These are phyloP conservation scores for Carex scoparia DNA, from an alignment of 176 grass and related monocot genomes.

Conservation along the genomic window DNA sequence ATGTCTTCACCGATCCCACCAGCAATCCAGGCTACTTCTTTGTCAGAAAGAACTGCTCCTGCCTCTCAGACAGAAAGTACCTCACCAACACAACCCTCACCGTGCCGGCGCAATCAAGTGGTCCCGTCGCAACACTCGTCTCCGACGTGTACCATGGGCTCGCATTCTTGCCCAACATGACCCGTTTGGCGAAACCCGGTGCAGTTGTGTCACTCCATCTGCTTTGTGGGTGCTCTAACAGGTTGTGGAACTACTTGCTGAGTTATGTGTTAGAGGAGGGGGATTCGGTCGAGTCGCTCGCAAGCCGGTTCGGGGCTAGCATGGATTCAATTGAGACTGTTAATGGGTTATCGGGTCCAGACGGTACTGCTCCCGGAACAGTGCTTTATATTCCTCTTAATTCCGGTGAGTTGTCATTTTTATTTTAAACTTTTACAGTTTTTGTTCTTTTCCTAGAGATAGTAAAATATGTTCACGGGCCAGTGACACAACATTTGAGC, in stretches of 20 bases:
- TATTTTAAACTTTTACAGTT: not conserved
- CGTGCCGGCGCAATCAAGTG: conserved; percentile 35
- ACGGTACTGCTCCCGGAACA: conserved; percentile 40
- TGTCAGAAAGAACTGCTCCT: conserved; percentile 97
- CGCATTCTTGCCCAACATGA: conserved; percentile 43
- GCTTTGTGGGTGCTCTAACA: conserved; percentile 81
- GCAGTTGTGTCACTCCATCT: conserved; percentile 83
- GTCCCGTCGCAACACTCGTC: conserved; percentile 39
- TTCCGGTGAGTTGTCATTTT: conserved; percentile 53
- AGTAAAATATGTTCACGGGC: not conserved
- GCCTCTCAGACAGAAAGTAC: conserved; percentile 66
- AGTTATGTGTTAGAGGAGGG: conserved; percentile 76
- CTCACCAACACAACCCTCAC: conserved; percentile 88
- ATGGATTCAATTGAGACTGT: conserved; percentile 97
- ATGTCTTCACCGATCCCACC: conserved; percentile 70
- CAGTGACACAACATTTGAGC: conserved; percentile 13
- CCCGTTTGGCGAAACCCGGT: conserved; percentile 43
- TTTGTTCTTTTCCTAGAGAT: not conserved
- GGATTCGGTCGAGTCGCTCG: conserved; percentile 71
- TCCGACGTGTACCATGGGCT: conserved; percentile 50
- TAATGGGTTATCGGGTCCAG: conserved; percentile 74
- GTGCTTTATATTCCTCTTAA: conserved; percentile 92
- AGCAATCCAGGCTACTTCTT: conserved; percentile 84
- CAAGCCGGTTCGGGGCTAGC: conserved; percentile 88
- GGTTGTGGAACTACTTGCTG: conserved; percentile 93